Evolutionary conservation across 306 rosid species (phyloP).

Genomic region (Spatholobus suberectus): DNA sequence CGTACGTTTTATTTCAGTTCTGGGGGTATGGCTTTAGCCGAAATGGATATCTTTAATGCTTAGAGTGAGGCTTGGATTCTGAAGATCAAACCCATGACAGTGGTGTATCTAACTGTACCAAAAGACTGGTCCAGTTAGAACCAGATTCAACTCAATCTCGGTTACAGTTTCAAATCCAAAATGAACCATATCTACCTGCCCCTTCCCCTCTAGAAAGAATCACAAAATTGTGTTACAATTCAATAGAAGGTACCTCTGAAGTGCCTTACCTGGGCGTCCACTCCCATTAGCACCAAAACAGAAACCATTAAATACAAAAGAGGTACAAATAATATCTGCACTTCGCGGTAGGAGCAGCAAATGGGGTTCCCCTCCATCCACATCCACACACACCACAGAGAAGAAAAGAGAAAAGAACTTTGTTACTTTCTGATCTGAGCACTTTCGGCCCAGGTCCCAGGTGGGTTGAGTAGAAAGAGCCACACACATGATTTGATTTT

Average conservation of each 20-base stretch:
- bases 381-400: neutral
- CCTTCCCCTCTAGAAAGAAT: constrained; percentile 16
- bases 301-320: constrained; percentile 27
- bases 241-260: constrained; percentile 17
- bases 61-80: constrained; percentile 12
- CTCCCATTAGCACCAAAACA: constrained; percentile 12
- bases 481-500: neutral
- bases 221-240: neutral
- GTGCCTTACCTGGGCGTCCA: neutral
- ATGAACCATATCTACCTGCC: neutral
- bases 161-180: neutral
- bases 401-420: neutral
- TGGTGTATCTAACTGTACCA: neutral
- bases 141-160: neutral
- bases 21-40: neutral
- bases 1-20: neutral
- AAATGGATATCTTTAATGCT: constrained; percentile 16
- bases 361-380: neutral
- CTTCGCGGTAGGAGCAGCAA: constrained; percentile 17
- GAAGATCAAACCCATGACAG: constrained; percentile 14
- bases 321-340: neutral
- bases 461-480: neutral
- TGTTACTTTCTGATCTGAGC: neutral
- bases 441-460: constrained; percentile 5
- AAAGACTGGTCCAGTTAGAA: neutral